These are phyloP conservation scores for Plasmodium yoelii DNA, from an alignment of 169 alveolate genomes.

Conservation along the genomic window DNA sequence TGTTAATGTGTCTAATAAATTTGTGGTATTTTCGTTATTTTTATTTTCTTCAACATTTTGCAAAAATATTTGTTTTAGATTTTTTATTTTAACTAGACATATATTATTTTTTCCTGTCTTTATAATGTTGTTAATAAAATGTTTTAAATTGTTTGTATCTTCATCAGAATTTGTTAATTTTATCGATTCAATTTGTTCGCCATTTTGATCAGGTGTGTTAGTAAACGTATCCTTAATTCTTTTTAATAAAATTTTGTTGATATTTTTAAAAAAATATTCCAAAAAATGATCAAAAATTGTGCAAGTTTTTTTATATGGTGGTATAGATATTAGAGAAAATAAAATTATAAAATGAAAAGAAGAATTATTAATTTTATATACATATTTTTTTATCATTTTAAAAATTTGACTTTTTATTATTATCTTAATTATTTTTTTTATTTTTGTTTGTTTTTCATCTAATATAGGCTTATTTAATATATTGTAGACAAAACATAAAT, in stretches of 20 bases:
- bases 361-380: slow-evolving; percentile 32
- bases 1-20: slow-evolving; percentile 5
- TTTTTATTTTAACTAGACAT: slow-evolving; percentile 25
- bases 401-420: slow-evolving; percentile 41
- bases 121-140: slow-evolving; percentile 12
- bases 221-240: slow-evolving; percentile 8
- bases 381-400: slow-evolving; percentile 19
- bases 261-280: slow-evolving; percentile 19
- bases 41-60: slow-evolving; percentile 1
- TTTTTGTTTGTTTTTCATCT: slow-evolving; percentile 14
- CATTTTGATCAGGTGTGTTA: not conserved
- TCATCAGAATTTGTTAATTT: not conserved
- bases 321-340: slow-evolving; percentile 37
- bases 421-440: slow-evolving; percentile 23
- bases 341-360: slow-evolving; percentile 30
- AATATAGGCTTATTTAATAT: not conserved
- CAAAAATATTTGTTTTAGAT: slow-evolving; percentile 23
- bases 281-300: slow-evolving; percentile 17
- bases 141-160: slow-evolving; percentile 7
- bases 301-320: slow-evolving; percentile 26
- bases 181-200: not conserved
- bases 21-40: not conserved
- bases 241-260: slow-evolving; percentile 37
- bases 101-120: slow-evolving; percentile 19
- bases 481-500: slow-evolving; percentile 11